A percentile compares a stretch with the other conserved stretches of the same genome.
These are phyloP conservation scores for Gossypium schwendimanii DNA, from an alignment of 441 rosid species.

Conservation along the genomic window DNA sequence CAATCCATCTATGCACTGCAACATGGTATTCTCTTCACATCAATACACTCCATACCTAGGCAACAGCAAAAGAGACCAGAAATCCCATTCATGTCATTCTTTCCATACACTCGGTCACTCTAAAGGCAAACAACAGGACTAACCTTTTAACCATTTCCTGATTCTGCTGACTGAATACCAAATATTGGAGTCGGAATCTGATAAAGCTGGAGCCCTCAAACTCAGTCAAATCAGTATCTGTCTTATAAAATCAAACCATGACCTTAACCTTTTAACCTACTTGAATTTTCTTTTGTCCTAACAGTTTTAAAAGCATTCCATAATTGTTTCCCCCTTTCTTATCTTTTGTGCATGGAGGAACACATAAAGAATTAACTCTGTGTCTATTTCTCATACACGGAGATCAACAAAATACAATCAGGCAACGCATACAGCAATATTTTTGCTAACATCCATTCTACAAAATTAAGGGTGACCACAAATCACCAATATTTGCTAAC, in stretches of 20 bases:
- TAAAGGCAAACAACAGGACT: not conserved
- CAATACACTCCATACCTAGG: constrained; percentile 77
- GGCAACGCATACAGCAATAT: not conserved
- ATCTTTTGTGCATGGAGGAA: no score
- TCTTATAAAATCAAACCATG: not conserved
- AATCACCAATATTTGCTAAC: no score
- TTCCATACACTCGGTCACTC: not conserved
- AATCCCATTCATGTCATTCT: not conserved
- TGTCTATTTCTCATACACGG: not conserved
- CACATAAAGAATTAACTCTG: not conserved
- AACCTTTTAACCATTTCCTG: constrained; percentile 23
- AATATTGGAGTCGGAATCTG: not conserved
- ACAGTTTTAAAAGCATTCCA: no score
- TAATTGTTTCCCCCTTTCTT: no score
- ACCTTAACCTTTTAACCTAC: no score
- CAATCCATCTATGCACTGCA: constrained; percentile 76
- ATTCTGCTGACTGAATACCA: not conserved
- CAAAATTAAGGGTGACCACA: not conserved
- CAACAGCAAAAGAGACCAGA: constrained; percentile 15
- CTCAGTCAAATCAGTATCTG: not conserved
- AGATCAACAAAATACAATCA: not conserved
- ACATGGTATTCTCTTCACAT: constrained; percentile 60
- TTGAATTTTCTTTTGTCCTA: no score
- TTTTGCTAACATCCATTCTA: not conserved
- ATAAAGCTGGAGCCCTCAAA: not conserved